phyloP scores from a whole-genome alignment of 192 early-diverging fungal genomes.

The Backusella westeae region DNA sequence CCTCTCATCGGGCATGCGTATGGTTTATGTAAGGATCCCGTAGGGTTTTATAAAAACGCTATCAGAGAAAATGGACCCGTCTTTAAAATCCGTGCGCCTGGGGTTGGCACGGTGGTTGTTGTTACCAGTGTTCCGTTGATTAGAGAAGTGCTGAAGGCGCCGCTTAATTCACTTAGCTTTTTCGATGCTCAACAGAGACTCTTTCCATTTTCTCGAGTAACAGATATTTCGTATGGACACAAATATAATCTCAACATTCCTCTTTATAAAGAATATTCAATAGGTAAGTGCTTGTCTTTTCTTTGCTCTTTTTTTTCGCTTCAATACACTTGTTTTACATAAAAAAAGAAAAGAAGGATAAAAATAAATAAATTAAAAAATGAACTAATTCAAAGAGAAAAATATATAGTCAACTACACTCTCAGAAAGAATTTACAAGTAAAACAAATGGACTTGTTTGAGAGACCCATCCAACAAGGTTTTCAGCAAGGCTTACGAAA shows the following conservation, averaged over 20 bases:
- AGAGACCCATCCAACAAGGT: neutral
- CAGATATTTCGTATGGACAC: neutral
- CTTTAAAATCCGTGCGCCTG: neutral
- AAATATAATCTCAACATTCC: neutral
- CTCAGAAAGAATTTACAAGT: neutral
- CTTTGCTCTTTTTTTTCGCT: neutral
- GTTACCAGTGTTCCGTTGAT: neutral
- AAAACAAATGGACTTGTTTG: neutral
- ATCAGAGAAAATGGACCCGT: neutral
- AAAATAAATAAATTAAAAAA: neutral
- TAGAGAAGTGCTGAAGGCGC: neutral
- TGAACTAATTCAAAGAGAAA: neutral
- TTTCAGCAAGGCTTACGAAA: neutral
- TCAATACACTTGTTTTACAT: neutral
- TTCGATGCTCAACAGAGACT: neutral
- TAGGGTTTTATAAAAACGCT: neutral
- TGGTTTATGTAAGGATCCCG: neutral
- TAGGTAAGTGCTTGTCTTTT: neutral
- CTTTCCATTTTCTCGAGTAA: neutral
- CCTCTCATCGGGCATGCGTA: neutral
- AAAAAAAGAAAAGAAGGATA: neutral
- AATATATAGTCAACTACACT: neutral
- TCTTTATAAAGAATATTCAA: neutral
- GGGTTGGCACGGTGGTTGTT: neutral
- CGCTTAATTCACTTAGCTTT: neutral